Base-by-base conservation (phyloP, 495 filamentous ascomycete genomes). In the Hypoxylon subgilvum region DNA sequence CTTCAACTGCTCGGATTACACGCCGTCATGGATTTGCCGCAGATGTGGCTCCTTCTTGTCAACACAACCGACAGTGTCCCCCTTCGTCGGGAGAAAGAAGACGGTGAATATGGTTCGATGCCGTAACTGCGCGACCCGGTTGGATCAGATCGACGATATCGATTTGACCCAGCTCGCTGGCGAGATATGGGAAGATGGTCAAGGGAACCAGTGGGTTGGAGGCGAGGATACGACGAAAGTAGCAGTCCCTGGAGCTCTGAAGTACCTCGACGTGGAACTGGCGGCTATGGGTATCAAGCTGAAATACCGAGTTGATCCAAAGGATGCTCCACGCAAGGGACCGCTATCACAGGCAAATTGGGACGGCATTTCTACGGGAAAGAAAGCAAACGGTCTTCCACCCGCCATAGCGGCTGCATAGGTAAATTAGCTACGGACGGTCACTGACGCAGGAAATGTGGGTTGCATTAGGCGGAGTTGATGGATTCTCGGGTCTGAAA, bases 1-100 rank as follows among this genome's bases (percentile, higher is more conserved):
- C 17, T 82, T 98, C 76, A 97, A 97, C 76, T 98, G 94, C 75
- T 95, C 90, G 39, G 94, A 98, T 70, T 90, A 94, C 70, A 84
- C 85, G 18, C 84, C 84, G 45, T 83, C 91, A 18, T 94, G 91
- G 88, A 86, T 97, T 57, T 98, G 94, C 70, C 85, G 87, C 45
- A 72, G 73, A 41, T 98, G 94, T 67, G 94, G 94, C 19, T 89
- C 85, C 6, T 98, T 98, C 79, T 69, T 97, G 34, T 89, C 88
- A 1, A 88, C 87, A 21, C 88, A 90, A 69, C 86, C 88, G 8
- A 88, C 86, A 2, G 88, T 96, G 30, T 84, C 85, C 16, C 86
- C 84, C 4, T 84, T 83, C 2, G 79, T 82, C 1, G 87, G 87
- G 13, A 83, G 89, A 54, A 73, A 68, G 58, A 78, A 74, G 59